These are phyloP conservation scores for Silene conica DNA, from an alignment of 148 eudicot species.

Conservation along the genomic window DNA sequence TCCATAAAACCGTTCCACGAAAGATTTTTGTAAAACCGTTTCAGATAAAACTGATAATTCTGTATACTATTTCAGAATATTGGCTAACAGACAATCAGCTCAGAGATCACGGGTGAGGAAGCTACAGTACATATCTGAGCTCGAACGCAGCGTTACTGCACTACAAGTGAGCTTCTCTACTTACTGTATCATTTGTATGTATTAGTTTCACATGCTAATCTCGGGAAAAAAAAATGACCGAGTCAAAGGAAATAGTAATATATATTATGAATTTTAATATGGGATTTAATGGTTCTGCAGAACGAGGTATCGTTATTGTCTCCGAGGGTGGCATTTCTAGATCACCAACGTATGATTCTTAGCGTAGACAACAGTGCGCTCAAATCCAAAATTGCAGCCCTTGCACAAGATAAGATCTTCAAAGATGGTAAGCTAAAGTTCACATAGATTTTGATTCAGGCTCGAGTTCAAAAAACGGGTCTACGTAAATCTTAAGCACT, in stretches of 20 bases:
- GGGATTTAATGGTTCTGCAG: constrained; percentile 20
- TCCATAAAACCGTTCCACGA: no score
- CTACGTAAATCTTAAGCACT: no score
- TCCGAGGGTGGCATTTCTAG: constrained; percentile 82
- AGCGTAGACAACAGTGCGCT: constrained; percentile 72
- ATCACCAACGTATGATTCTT: constrained; percentile 79
- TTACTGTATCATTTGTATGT: no score
- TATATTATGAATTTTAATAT: not conserved
- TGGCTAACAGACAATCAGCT: constrained; percentile 89
- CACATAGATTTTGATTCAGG: no score
- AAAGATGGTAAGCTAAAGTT: constrained; percentile 60
- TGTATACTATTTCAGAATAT: constrained; percentile 36
- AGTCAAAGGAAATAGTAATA: not conserved
- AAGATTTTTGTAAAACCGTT: not conserved
- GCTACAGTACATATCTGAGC: constrained; percentile 78
- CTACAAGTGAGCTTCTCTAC: constrained; percentile 48
- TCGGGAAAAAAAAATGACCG: no score
- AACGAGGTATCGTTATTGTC: constrained; percentile 77
- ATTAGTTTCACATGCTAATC: no score
- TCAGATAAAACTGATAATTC: no score
- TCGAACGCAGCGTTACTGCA: constrained; percentile 72
- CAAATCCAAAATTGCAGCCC: constrained; percentile 85
- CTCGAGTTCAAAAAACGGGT: no score
- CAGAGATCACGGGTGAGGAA: constrained; percentile 86
- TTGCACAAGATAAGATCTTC: constrained; percentile 87